Percentiles rank a stretch among this genome's conserved stretches.
Evolutionary conservation across 768 basidiomycete species (phyloP).

Genomic region (Sutorius australiensis): DNA sequence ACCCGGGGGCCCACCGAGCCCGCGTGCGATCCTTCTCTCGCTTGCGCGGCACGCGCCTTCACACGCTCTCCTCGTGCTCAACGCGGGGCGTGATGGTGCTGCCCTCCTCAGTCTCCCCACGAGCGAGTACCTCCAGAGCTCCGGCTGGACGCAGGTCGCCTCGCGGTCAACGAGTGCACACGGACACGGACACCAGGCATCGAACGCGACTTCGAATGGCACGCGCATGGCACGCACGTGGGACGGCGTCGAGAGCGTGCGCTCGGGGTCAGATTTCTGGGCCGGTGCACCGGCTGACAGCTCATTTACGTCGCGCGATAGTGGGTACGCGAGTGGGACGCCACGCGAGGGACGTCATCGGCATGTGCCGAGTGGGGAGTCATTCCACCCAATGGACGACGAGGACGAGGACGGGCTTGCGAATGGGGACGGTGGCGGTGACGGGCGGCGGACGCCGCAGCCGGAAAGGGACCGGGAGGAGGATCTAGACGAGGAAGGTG

Average conservation of each 20-base stretch:
- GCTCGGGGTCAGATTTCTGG: conserved; percentile 78
- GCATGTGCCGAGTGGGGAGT: conserved; percentile 24
- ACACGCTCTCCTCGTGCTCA: conserved; percentile 75
- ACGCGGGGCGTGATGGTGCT: conserved; percentile 78
- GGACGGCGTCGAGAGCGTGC: conserved; percentile 41
- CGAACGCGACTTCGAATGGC: conserved; percentile 15
- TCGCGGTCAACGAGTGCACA: conserved; percentile 7
- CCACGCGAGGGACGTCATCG: conserved; percentile 2
- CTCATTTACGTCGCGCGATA: conserved; percentile 22
- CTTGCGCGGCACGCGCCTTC: conserved; percentile 61
- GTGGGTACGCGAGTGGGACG: conserved; percentile 6
- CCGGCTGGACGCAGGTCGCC: conserved; percentile 55
- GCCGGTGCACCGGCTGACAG: conserved; percentile 34
- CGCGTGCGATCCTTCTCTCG: conserved; percentile 75
- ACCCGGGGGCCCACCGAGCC: conserved; percentile 51
- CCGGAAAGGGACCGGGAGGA: conserved; percentile 20
- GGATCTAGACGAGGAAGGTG: conserved; percentile 68
- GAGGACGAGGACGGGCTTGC: conserved; percentile 10
- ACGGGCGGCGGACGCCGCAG: conserved; percentile 25
- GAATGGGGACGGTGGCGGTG: neutral
- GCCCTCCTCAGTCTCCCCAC: conserved; percentile 80
- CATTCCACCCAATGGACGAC: conserved; percentile 33
- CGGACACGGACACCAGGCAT: conserved; percentile 19
- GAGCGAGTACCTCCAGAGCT: conserved; percentile 81
- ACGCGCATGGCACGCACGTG: conserved; percentile 5